Base-by-base conservation (phyloP, 345 rosid genomes). In the Lepidium africanum region DNA sequence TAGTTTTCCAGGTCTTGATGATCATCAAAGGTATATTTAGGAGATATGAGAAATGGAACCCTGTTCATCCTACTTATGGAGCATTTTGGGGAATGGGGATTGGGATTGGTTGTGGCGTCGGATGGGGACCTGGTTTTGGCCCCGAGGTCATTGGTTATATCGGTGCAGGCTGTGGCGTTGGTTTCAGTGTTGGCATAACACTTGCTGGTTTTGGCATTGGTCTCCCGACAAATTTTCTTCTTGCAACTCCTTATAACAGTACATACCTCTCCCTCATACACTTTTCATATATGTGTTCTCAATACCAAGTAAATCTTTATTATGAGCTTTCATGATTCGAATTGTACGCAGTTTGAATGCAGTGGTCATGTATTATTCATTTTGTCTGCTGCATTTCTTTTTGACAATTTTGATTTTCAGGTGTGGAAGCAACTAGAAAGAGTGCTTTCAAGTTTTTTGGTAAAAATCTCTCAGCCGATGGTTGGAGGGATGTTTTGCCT, bases 41-140 rank as follows among this genome's bases (percentile, higher is more conserved):
- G 74, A 82, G 94, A 78, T 87, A 92, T 46, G 55, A 86, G 73
- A 87, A 89, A 74, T 87, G 98, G 96, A 91, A 88, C 70, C 96
- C 97, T 3, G 96, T 91, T 65, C 97, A 91, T 78, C 96, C 97
- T 23, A 85, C 97, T 6, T 56, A 61, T 25, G 98, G 98, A 67
- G 86, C 96, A 10, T 92, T 92, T 69, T 92, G 96, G 96, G 98
- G 96, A 4, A 87, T 92, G 96, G 98, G 98, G 11, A 38, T 90
- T 39, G 96, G 98, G 33, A 30, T 89, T 66, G 98, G 98, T 7
- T 92, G 98, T 69, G 98, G 98, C 3, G 83, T 92, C 5, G 98
- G 98, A 11, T 92, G 98, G 98, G 98, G 96, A 21, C 98, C 98
- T 52, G 96, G 98, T 33, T 90, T 92, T 57, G 98, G 98, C 32